These are phyloP conservation scores for Vitis rupestris DNA, from an alignment of 164 flowering plant genomes.

Conservation along the genomic window DNA sequence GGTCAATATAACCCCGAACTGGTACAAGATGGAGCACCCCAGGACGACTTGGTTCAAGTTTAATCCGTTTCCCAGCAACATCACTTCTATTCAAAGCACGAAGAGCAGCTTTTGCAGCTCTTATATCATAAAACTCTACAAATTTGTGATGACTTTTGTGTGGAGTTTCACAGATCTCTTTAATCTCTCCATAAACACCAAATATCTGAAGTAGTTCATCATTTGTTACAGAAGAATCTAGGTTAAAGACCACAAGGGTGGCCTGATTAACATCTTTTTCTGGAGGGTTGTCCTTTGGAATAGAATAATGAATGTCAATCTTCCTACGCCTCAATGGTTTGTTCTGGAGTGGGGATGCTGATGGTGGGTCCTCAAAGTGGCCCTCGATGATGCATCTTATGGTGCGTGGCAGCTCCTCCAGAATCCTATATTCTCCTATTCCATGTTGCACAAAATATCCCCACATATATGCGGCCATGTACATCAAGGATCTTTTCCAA, in stretches of 20 bases:
- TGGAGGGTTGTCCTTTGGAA: slow-evolving; percentile 74
- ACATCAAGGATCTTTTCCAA: too few species aligned
- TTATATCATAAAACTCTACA: slow-evolving; percentile 25
- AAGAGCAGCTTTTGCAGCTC: slow-evolving; percentile 60
- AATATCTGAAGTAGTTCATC: slow-evolving; percentile 62
- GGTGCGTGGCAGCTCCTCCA: too few species aligned
- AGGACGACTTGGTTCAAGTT: slow-evolving; percentile 34
- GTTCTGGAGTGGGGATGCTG: slow-evolving; percentile 43
- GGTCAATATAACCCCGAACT: too few species aligned
- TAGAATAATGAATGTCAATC: slow-evolving; percentile 69
- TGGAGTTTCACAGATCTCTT: slow-evolving; percentile 68
- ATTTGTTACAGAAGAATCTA: slow-evolving; percentile 70
- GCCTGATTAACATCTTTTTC: slow-evolving; percentile 69
- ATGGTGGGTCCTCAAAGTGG: too few species aligned
- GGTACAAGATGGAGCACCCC: slow-evolving; percentile 15
- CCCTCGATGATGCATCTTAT: too few species aligned
- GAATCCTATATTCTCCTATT: too few species aligned
- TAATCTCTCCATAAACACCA: slow-evolving; percentile 74
- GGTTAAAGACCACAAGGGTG: slow-evolving; percentile 57
- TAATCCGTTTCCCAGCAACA: slow-evolving; percentile 33
- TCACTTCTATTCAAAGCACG: slow-evolving; percentile 59
- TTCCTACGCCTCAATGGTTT: slow-evolving; percentile 59
- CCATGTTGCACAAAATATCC: too few species aligned
- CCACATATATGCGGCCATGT: too few species aligned
- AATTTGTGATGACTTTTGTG: slow-evolving; percentile 40